Base-by-base conservation (phyloP, 257 asterid species). In the Euphrasia confusa region DNA sequence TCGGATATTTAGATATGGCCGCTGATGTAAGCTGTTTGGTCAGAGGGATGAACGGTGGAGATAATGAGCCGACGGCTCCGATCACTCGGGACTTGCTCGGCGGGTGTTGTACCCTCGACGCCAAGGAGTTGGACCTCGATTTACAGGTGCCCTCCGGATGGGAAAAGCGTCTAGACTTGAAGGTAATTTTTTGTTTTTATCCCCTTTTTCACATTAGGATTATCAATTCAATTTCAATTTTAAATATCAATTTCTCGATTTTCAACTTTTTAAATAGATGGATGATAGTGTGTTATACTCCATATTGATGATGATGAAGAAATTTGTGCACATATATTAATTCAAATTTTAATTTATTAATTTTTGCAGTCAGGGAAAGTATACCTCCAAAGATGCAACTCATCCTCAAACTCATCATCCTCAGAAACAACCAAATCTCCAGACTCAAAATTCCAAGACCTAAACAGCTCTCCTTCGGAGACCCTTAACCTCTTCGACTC, bases 81-180 rank as follows among this genome's bases (percentile, higher is more conserved):
- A 79, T 90, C 58, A 90, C 97, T 0, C 39, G 88, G 57, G 95
- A 90, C 79, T 66, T 90, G 42, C 95, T 90, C 53, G 95, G 96
- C 8, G 92, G 94, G 3, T 57, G 83, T 66, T 74, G 71, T 37
- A 65, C 81, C 32, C 70, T 82, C 54, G 91, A 86, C 52, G 80
- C 87, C 7, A 78, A 80, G 66, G 97, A 90, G 66, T 45, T 90
- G 63, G 95, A 90, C 87, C 92, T 90, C 17, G 95, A 90, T 70
- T 70, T 87, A 80, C 90, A 84, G 56, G 97, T 82, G 2, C 97
- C 97, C 3, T 78, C 74, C 62, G 97, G 97, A 8, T 89, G 95
- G 95, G 95, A 90, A 71, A 89, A 90, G 62, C 82, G 92, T 54
- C 88, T 90, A 11, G 95, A 90, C 65, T 60, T 90, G n/a, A 84